Percentiles rank a stretch among this genome's conserved stretches.
These are phyloP conservation scores for Pyrus hybrid DNA, from an alignment of 331 rosid species.

Conservation along the genomic window DNA sequence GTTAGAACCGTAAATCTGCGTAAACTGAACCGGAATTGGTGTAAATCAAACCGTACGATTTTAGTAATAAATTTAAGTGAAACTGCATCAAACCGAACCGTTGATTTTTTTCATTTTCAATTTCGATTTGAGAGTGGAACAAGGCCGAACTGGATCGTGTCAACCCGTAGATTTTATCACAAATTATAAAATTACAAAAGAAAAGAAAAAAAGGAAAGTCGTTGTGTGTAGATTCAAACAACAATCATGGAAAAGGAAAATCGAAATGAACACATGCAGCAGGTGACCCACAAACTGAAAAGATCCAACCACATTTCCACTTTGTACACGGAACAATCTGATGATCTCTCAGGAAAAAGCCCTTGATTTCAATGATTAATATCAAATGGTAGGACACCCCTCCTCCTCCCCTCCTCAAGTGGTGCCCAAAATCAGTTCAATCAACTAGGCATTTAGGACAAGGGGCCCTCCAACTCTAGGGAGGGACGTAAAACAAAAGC, in stretches of 20 bases:
- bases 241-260: slow-evolving; percentile 23
- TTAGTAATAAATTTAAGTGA: too few relatives aligned
- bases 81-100: accelerated
- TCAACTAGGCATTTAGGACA: neutral
- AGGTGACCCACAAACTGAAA: slow-evolving; percentile 36
- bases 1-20: too few relatives aligned
- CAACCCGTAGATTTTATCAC: too few relatives aligned
- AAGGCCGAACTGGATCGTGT: too few relatives aligned
- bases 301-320: slow-evolving; percentile 20
- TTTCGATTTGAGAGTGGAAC: too few relatives aligned
- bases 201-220: too few relatives aligned
- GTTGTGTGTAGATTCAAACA: slow-evolving; percentile 6
- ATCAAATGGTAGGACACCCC: slow-evolving; percentile 24
- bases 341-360: slow-evolving; percentile 5
- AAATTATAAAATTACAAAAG: too few relatives aligned
- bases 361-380: slow-evolving; percentile 9
- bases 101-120: too few relatives aligned
- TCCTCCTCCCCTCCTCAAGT: neutral
- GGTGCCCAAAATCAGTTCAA: slow-evolving; percentile 17
- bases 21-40: too few relatives aligned
- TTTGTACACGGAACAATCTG: slow-evolving; percentile 19
- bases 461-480: neutral
- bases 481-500: neutral
- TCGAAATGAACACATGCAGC: slow-evolving; percentile 9
- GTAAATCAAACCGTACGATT: too few relatives aligned